A percentile compares a stretch with the other conserved stretches of the same genome.
These are phyloP conservation scores for Lachnellula occidentalis DNA, from an alignment of 2,329 filamentous ascomycete genomes.

Conservation along the genomic window DNA sequence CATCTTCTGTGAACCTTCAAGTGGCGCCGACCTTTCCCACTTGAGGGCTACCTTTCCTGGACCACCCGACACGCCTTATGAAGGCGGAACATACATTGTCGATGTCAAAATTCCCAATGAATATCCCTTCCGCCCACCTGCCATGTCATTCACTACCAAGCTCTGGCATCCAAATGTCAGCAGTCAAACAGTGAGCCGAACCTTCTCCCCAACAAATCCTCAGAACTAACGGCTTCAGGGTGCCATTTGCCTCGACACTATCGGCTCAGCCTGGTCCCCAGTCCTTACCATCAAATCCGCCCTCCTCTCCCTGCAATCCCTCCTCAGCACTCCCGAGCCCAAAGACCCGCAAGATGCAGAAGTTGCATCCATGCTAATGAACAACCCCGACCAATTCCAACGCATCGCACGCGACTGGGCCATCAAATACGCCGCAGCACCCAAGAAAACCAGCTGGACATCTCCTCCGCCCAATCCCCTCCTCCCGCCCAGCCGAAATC, in stretches of 20 bases:
- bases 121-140: slow-evolving; percentile 89
- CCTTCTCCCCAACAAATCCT: not conserved
- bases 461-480: slow-evolving; percentile 32
- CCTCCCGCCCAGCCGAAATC: slow-evolving; percentile 20
- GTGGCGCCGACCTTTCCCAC: slow-evolving; percentile 65
- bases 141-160: slow-evolving; percentile 87
- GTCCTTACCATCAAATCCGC: slow-evolving; percentile 95
- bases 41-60: slow-evolving; percentile 79
- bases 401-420: slow-evolving; percentile 87
- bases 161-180: slow-evolving; percentile 98
- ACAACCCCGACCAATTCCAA: slow-evolving; percentile 72
- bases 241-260: slow-evolving; percentile 92
- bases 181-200: slow-evolving; percentile 70
- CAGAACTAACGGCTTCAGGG: slow-evolving; percentile 52
- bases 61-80: slow-evolving; percentile 89
- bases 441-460: slow-evolving; percentile 47
- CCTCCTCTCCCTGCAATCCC: slow-evolving; percentile 84
- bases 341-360: slow-evolving; percentile 96
- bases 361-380: slow-evolving; percentile 84
- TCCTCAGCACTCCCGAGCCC: slow-evolving; percentile 89
- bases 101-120: slow-evolving; percentile 82
- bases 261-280: slow-evolving; percentile 86
- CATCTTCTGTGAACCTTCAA: slow-evolving; percentile 62
- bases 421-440: slow-evolving; percentile 73
- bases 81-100: slow-evolving; percentile 74